Evolutionary conservation across 176 grass and related monocot genomes (phyloP).

Genomic region (Aegilops speltoides): DNA sequence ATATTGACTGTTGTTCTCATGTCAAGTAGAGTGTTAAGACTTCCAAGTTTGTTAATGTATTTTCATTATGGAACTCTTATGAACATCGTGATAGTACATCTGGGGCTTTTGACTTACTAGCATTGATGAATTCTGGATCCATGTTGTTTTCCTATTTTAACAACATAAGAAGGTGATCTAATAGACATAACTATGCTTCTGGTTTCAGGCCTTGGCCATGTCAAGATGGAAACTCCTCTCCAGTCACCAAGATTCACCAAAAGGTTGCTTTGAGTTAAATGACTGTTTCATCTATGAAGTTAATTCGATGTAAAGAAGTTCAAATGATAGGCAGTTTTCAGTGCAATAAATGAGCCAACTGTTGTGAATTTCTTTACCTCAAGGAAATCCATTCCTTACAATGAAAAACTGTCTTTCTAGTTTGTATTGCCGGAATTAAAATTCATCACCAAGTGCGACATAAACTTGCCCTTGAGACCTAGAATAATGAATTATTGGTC

Average conservation of each 20-base stretch:
- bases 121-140: conserved; percentile 20
- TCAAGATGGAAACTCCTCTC: conserved; percentile 72
- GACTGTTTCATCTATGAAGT: conserved; percentile 2
- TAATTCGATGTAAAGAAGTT: neutral
- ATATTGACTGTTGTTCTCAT: conserved; percentile 4
- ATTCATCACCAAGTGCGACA: neutral
- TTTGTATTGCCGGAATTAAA: neutral
- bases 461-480: conserved; percentile 2
- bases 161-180: neutral
- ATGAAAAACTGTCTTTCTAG: neutral
- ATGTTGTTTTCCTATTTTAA: conserved; percentile 1
- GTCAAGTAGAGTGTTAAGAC: neutral
- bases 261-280: conserved; percentile 37
- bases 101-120: neutral
- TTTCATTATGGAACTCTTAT: conserved; percentile 18
- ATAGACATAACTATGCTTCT: conserved; percentile 22
- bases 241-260: conserved; percentile 50
- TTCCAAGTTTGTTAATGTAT: conserved; percentile 12
- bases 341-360: neutral
- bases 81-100: conserved; percentile 10
- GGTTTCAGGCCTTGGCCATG: conserved; percentile 65
- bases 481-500: conserved; percentile 7
- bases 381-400: neutral
- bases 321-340: neutral
- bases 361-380: neutral